A percentile compares a stretch with the other conserved stretches of the same genome.
These are phyloP conservation scores for Apiotrichum porosum DNA, from an alignment of 1,284 basidiomycete species.

Conservation along the genomic window DNA sequence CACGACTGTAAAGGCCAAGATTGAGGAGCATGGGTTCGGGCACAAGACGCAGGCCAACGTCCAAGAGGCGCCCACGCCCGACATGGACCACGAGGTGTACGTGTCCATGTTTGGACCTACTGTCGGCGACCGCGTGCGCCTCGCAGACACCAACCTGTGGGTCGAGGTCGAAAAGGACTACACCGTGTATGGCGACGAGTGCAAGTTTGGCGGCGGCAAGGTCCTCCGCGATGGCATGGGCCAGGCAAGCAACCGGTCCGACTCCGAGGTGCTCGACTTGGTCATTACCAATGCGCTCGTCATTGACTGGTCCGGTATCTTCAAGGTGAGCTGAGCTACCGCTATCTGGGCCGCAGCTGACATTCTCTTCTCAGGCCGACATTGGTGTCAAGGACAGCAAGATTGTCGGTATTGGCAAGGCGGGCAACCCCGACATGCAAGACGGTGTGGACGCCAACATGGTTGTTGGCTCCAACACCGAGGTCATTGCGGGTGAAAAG, in stretches of 20 bases:
- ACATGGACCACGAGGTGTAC: conserved; percentile 55
- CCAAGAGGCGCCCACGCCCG: conserved; percentile 21
- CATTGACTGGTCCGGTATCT: conserved; percentile 91
- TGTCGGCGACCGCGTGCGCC: conserved; percentile 76
- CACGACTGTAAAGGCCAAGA: neutral
- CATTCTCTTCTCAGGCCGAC: conserved; percentile 67
- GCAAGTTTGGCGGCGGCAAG: conserved; percentile 96
- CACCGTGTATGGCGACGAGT: conserved; percentile 72
- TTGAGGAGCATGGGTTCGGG: conserved; percentile 37
- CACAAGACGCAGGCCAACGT: conserved; percentile 40
- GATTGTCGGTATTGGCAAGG: conserved; percentile 89
- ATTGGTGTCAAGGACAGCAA: conserved; percentile 83
- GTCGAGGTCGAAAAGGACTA: conserved; percentile 85
- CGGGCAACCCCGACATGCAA: conserved; percentile 95
- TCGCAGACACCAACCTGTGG: conserved; percentile 90
- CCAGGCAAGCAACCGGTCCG: conserved; percentile 71
- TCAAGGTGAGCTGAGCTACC: conserved; percentile 60
- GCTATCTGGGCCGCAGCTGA: no score
- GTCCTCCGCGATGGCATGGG: conserved; percentile 95
- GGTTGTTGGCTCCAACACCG: conserved; percentile 79
- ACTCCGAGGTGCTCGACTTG: conserved; percentile 72
- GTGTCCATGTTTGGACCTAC: conserved; percentile 94
- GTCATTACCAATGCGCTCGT: conserved; percentile 94
- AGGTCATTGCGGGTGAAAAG: conserved; percentile 86
- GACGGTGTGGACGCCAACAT: conserved; percentile 69